phyloP scores from a whole-genome alignment of 345 rosid genomes.

The Camelina neglecta region DNA sequence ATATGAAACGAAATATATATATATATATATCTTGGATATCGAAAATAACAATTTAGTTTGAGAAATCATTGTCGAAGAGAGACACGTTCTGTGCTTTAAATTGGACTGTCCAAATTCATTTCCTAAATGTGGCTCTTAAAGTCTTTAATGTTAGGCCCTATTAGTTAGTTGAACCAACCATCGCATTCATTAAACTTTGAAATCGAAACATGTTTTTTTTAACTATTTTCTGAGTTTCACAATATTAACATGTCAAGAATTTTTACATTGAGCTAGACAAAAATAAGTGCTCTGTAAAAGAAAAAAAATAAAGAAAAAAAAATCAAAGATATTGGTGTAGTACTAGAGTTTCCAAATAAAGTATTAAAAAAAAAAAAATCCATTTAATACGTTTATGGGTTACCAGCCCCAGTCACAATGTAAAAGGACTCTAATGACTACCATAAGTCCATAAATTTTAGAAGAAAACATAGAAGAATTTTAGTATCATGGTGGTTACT shows the following conservation, averaged over 20 bases:
- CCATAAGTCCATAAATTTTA: background rate
- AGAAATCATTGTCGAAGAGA: constrained; percentile 16
- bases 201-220: background rate
- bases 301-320: background rate
- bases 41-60: background rate
- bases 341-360: no score
- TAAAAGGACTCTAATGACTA: background rate
- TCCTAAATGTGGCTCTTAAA: constrained; percentile 10
- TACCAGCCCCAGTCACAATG: background rate
- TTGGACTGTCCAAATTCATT: constrained; percentile 34
- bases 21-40: background rate
- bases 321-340: background rate
- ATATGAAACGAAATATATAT: background rate
- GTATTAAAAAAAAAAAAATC: no score
- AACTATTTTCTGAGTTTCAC: constrained; percentile 4
- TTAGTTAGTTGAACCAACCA: constrained; percentile 39
- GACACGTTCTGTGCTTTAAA: constrained; percentile 35
- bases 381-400: background rate
- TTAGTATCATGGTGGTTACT: background rate
- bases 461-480: background rate
- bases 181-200: constrained; percentile 26
- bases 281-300: background rate
- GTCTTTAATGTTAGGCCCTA: constrained; percentile 35
- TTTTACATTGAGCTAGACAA: background rate
- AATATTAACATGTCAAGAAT: background rate